These are phyloP conservation scores for Hypoxylon lenormandii DNA, from an alignment of 495 filamentous ascomycete species.

Conservation along the genomic window DNA sequence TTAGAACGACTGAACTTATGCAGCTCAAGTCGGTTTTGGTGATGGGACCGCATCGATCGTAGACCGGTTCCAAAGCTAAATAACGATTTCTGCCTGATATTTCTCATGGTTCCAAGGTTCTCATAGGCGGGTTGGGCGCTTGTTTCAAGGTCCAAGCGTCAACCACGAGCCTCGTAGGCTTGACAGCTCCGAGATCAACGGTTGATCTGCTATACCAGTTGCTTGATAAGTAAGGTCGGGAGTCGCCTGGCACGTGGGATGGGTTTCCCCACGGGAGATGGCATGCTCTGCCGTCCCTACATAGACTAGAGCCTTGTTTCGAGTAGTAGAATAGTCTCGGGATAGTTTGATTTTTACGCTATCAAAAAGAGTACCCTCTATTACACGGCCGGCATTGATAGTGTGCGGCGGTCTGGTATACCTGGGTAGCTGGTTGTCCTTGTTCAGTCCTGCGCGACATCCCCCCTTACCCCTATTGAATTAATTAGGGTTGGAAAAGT, in stretches of 20 bases:
- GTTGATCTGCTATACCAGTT: conserved; percentile 34
- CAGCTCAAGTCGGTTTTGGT: conserved; percentile 9
- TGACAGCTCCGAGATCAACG: conserved; percentile 22
- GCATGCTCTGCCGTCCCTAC: conserved; percentile 27
- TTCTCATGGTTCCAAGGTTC: neutral
- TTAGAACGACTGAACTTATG: conserved; percentile 9
- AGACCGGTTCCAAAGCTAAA: conserved; percentile 4
- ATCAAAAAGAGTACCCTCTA: neutral
- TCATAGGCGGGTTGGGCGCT: conserved; percentile 20
- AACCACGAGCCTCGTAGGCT: neutral
- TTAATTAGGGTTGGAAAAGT: neutral
- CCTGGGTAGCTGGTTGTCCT: neutral
- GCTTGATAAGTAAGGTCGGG: conserved; percentile 39
- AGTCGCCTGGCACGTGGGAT: conserved; percentile 37
- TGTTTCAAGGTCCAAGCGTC: conserved; percentile 29
- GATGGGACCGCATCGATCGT: conserved; percentile 16
- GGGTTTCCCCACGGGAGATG: conserved; percentile 30
- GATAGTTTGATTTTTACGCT: conserved; percentile 13
- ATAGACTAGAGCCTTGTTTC: conserved; percentile 3
- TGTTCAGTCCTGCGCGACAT: neutral
- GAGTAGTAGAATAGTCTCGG: conserved; percentile 3
- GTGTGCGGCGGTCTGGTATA: conserved; percentile 2
- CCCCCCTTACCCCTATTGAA: neutral
- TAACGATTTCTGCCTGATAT: neutral
- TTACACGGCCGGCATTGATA: neutral